Evolutionary conservation across 352 stramenopile genomes (phyloP), one percentile per base, ranked within the genome.

Genomic region (Phytophthora sansomeana): DNA sequence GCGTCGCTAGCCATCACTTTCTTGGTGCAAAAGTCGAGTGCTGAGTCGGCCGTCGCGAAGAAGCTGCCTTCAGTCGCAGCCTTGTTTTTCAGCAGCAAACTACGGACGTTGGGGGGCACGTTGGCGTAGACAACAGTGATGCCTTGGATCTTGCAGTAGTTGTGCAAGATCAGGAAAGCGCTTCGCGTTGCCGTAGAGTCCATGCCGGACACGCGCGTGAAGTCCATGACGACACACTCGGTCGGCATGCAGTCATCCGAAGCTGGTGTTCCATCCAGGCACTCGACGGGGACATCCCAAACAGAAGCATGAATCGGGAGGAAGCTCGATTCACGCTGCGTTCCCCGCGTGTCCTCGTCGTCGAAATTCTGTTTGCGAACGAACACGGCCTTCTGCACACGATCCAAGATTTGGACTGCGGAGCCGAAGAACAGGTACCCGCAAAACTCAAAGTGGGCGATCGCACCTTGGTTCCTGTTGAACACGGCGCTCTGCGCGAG

Each of bases 341-440:
- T 60, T 14, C 56, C 44, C 21, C 52, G 58, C 32, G 58, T 59
- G 13, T 69, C 61, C 26, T 62, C 67, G 50, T 17, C 49, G 36
- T 49, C 11, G 4, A 24, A 21, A 10, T 28, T 33, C 7, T 57
- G 39, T n/a, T 87, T 86, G 21, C 69, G 64, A 9, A 94, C 69
- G 61, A 78, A 74, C 16, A 94, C 75, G 4, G 75, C 77, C 47
- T 87, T 81, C 49, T 93, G 86, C 10, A 92, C 83, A 29, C 90
- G 76, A 4, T 87, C 58, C 1, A 94, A 58, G 58, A 93, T 90
- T 46, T 89, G 74, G 21, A 94, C 75, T 17, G 84, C 83, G 11
- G 80, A 90, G 19, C 86, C 86, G 30, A 94, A 94, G 74, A 94
- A 94, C 13, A 94, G 67, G 39, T 90, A 91, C 13, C 86, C 86